These are phyloP conservation scores for Chenopodium berlandieri DNA, from an alignment of 148 eudicot species.

Conservation along the genomic window DNA sequence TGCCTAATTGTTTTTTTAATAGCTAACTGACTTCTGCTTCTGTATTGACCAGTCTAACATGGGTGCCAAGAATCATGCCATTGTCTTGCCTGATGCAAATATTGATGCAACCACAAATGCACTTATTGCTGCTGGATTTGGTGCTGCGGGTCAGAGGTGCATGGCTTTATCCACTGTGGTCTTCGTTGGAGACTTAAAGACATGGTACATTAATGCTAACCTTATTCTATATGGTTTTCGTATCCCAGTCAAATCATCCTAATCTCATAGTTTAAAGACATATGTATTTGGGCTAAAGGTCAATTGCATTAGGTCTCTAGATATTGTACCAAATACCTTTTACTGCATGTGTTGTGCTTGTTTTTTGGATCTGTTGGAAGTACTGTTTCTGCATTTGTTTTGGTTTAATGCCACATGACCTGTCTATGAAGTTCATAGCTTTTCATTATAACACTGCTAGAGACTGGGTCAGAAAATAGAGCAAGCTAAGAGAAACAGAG, in stretches of 20 bases:
- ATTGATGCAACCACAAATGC: conserved; percentile 71
- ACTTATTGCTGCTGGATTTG: conserved; percentile 84
- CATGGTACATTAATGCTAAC: conserved; percentile 45
- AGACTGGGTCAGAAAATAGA: too few species aligned
- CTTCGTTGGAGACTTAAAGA: conserved; percentile 72
- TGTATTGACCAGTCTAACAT: conserved; percentile 58
- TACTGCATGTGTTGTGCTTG: neutral
- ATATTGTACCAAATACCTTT: too few species aligned
- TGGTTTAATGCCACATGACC: neutral
- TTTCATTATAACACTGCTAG: neutral
- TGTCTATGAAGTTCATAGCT: neutral
- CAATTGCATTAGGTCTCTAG: neutral
- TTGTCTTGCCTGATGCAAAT: conserved; percentile 86
- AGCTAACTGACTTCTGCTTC: conserved; percentile 11
- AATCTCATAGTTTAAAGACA: neutral
- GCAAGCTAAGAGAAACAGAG: too few species aligned
- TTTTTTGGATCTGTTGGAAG: neutral
- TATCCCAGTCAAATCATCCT: neutral
- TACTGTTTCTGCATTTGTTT: neutral
- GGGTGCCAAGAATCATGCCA: conserved; percentile 92
- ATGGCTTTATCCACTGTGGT: conserved; percentile 84
- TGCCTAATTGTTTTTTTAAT: neutral
- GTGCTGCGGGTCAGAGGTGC: conserved; percentile 93
- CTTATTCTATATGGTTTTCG: neutral
- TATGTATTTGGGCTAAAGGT: neutral